These are phyloP conservation scores for Plenodomus tracheiphilus DNA, from an alignment of 2,329 filamentous ascomycete genomes.

Conservation along the genomic window DNA sequence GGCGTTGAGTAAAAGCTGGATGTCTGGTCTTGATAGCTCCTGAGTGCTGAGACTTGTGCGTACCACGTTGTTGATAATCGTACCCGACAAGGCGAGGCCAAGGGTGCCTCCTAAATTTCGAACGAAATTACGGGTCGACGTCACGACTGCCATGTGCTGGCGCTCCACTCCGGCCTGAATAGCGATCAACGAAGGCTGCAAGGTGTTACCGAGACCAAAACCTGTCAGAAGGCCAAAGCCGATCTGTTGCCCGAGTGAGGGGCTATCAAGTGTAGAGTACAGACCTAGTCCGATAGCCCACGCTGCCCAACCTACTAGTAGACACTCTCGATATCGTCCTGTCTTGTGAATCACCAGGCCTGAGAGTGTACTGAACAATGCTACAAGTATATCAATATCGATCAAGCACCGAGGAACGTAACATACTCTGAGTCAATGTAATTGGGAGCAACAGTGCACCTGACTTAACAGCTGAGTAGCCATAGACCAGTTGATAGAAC, in stretches of 20 bases:
- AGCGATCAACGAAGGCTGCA: conserved; percentile 60
- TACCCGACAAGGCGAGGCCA: conserved; percentile 57
- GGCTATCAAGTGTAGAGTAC: conserved; percentile 17
- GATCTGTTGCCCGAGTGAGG: conserved; percentile 18
- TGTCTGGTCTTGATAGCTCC: conserved; percentile 12
- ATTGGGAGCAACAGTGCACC: conserved; percentile 56
- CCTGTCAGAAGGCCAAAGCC: conserved; percentile 25
- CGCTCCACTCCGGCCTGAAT: conserved; percentile 57
- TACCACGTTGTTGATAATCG: conserved; percentile 35
- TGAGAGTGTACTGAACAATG: conserved; percentile 24
- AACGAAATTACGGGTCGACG: conserved; percentile 66
- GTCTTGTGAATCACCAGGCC: conserved; percentile 22
- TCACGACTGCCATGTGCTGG: conserved; percentile 63
- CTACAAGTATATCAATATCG: conserved; percentile 2
- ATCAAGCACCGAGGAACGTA: too few species aligned
- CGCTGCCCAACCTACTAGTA: conserved; percentile 23
- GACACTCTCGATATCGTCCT: conserved; percentile 22
- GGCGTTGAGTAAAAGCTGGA: conserved; percentile 17
- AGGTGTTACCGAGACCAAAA: conserved; percentile 53
- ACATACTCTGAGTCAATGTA: conserved; percentile 43
- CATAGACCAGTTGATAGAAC: conserved; percentile 63
- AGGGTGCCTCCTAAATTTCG: conserved; percentile 62
- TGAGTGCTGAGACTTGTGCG: conserved; percentile 9
- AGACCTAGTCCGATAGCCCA: conserved; percentile 24
- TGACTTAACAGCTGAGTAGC: conserved; percentile 53